Conservation (phyloP, 2,329 filamentous ascomycete species). For the Alternaria sp. region DNA sequence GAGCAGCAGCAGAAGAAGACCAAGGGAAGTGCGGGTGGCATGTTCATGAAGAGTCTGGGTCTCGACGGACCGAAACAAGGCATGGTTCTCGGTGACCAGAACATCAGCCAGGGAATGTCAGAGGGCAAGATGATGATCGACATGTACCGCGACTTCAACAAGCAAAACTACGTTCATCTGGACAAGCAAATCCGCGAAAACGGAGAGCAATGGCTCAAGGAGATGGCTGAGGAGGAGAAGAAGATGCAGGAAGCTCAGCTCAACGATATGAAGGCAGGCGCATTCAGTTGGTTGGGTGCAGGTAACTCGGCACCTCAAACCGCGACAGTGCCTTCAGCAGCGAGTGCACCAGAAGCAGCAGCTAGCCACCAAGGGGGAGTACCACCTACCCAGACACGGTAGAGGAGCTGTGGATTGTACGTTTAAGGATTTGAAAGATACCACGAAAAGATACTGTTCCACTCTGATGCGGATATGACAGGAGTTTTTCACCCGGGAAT, state of each 20-base stretch:
- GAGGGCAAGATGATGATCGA: conserved; percentile 98
- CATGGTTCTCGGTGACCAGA: conserved; percentile 59
- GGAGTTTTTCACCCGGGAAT: neutral
- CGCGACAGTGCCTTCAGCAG: conserved; percentile 23
- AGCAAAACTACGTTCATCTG: conserved; percentile 85
- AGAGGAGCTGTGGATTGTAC: conserved; percentile 8
- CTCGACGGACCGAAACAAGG: conserved; percentile 70
- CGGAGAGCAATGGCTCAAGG: conserved; percentile 93
- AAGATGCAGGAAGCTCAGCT: conserved; percentile 88
- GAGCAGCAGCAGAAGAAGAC: conserved; percentile 70
- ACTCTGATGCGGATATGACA: conserved; percentile 1
- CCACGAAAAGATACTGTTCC: conserved; percentile 8
- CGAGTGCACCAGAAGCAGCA: conserved; percentile 21
- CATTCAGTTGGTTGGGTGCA: conserved; percentile 42
- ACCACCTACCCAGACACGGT: conserved; percentile 18
- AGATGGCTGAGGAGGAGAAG: conserved; percentile 88
- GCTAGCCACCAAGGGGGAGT: conserved; percentile 21
- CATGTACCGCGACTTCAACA: conserved; percentile 87
- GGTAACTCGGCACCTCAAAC: conserved; percentile 20
- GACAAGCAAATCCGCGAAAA: conserved; percentile 93
- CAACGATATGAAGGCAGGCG: conserved; percentile 78
- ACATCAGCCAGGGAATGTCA: conserved; percentile 76
- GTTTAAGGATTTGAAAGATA: conserved; percentile 7
- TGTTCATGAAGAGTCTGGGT: conserved; percentile 75
- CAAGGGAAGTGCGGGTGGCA: conserved; percentile 68